phyloP scores from a whole-genome alignment of 116 monocot genomes.

The Posidonia oceanica region DNA sequence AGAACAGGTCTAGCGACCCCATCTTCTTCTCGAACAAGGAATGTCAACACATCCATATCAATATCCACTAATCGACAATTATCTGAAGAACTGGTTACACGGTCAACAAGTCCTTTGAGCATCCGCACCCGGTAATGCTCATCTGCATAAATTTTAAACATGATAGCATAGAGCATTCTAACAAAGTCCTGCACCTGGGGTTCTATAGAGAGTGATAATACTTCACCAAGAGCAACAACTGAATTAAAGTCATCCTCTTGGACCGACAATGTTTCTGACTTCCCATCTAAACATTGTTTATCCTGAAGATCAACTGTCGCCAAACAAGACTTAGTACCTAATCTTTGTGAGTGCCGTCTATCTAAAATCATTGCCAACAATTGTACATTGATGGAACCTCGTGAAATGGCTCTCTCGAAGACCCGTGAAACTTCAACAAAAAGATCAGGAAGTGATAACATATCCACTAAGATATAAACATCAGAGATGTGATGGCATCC shows the following conservation, averaged over 20 bases:
- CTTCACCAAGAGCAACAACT: conserved; percentile 76
- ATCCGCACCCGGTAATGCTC: conserved; percentile 59
- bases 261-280: conserved; percentile 20
- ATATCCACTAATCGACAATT: conserved; percentile 55
- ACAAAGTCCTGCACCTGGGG: conserved; percentile 79
- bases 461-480: conserved; percentile 63
- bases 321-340: conserved; percentile 23
- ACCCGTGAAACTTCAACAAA: conserved; percentile 73
- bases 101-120: conserved; percentile 81
- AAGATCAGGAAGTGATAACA: conserved; percentile 51
- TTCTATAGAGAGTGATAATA: conserved; percentile 63
- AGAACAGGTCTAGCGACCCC: conserved; percentile 67
- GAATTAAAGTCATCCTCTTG: conserved; percentile 70
- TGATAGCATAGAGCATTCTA: conserved; percentile 78
- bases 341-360: conserved; percentile 52
- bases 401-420: conserved; percentile 58
- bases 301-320: conserved; percentile 24
- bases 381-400: conserved; percentile 49
- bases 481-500: conserved; percentile 55
- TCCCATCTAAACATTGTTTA: conserved; percentile 25
- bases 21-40: conserved; percentile 80
- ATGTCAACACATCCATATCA: conserved; percentile 84
- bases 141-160: conserved; percentile 79
- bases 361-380: conserved; percentile 71
- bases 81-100: conserved; percentile 64